Evolutionary conservation across 2,329 filamentous ascomycete species (phyloP), one percentile per base, ranked within the genome.

Genomic region (Ascochyta lentis): DNA sequence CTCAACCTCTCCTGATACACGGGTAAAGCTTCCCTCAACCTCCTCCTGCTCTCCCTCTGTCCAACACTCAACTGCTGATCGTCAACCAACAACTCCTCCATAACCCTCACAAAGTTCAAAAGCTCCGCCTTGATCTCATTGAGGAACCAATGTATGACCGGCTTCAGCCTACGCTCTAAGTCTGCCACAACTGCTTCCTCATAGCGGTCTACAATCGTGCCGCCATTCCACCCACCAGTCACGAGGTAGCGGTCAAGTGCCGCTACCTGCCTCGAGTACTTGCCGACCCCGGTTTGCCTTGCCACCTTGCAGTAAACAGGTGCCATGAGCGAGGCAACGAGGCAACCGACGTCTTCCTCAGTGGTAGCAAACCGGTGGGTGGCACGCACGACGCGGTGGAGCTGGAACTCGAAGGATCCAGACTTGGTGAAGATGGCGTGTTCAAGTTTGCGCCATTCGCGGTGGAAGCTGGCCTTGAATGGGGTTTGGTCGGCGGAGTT

Each of bases 391-490:
- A 50, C 46, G 35, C 46, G 46, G 16, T 49, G 52, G 23, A 55
- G 52, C 24, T 55, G 52, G 34, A 50, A 55, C 46, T 55, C 52
- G 9, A 55, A 55, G n/a, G 52, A 55, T 1, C 52, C 52, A 2
- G 35, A 41, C 7, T 31, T 55, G 16, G 41, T 55, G 24, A 55
- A 55, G 13, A 55, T 38, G 10, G 40, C 46, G 10, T 55, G 52
- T 38, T 55, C 46, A 13, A 55, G 52, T 16, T 55, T 55, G n/a
- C 52, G 46, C 52, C 52, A 55, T 19, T 55, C 52, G 29, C 52
- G 52, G 13, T 55, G 46, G 37, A 55, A 55, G 29, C 52, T 55
- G 29, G 46, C 29, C 23, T 49, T 50, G 46, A 50, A 55, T 16
- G 46, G 52, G 3, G 46, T 55, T 13, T 46, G 40, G 13, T 42